These are phyloP conservation scores for Beta corolliflora DNA, from an alignment of 179 eudicot species.

Conservation along the genomic window DNA sequence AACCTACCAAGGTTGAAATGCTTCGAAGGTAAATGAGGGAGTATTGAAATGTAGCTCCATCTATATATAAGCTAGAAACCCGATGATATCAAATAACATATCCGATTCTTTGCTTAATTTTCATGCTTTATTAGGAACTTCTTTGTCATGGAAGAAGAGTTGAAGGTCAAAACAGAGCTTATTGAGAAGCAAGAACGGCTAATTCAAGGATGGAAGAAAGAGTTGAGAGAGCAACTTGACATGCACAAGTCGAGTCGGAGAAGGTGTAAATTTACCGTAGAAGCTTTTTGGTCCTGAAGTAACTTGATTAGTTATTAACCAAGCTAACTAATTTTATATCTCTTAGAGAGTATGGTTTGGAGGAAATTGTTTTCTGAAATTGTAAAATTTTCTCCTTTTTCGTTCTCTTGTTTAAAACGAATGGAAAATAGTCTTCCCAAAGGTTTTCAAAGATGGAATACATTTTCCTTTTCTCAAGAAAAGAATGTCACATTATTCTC, in stretches of 20 bases:
- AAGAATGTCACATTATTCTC: no score
- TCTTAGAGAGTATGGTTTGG: no score
- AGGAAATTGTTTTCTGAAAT: no score
- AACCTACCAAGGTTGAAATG: constrained; percentile 61
- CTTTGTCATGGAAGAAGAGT: constrained; percentile 77
- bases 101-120: neutral
- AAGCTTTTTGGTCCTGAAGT: neutral
- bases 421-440: no score
- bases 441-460: no score
- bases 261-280: constrained; percentile 43
- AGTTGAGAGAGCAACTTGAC: constrained; percentile 68
- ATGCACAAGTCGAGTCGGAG: constrained; percentile 71
- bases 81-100: neutral
- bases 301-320: neutral
- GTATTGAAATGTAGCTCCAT: neutral
- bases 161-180: constrained; percentile 68
- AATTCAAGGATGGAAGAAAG: constrained; percentile 78
- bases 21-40: constrained; percentile 43
- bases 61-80: neutral
- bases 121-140: constrained; percentile 50
- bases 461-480: no score
- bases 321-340: neutral
- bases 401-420: no score
- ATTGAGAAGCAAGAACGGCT: constrained; percentile 64
- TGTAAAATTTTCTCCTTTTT: no score